Evolutionary conservation across 306 rosid genomes (phyloP).

Genomic region (Pyrus communis): DNA sequence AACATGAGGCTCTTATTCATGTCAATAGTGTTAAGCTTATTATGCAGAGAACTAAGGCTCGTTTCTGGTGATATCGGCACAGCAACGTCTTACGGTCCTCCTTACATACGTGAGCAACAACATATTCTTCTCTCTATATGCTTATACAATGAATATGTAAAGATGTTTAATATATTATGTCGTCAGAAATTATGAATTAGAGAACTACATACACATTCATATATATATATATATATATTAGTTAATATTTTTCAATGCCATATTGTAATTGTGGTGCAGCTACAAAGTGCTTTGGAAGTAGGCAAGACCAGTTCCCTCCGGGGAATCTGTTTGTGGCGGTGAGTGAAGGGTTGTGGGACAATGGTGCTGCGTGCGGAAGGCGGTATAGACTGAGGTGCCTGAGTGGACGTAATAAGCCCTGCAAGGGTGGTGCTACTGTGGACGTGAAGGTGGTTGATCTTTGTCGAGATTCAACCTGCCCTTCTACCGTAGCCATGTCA

Average conservation of each 20-base stretch:
- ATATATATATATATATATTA: no score
- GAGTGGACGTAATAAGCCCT: conserved; percentile 55
- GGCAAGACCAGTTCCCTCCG: not conserved
- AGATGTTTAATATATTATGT: not conserved
- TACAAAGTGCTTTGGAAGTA: conserved; percentile 20
- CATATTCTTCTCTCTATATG: no score
- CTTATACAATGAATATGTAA: no score
- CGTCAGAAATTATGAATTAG: not conserved
- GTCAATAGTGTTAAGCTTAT: not conserved
- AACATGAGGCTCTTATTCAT: not conserved
- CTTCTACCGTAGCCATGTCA: conserved; percentile 44
- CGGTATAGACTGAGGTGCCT: conserved; percentile 59
- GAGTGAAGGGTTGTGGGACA: conserved; percentile 71
- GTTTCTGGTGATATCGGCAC: conserved; percentile 39
- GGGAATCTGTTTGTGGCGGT: conserved; percentile 35
- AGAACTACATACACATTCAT: not conserved
- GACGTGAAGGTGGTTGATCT: conserved; percentile 62
- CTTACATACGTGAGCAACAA: conserved; percentile 45
- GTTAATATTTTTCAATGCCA: not conserved
- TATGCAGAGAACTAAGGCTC: not conserved
- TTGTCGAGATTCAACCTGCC: conserved; percentile 37
- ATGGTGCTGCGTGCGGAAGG: conserved; percentile 73
- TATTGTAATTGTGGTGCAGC: conserved; percentile 22
- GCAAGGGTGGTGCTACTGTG: conserved; percentile 41
- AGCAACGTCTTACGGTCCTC: conserved; percentile 43